Evolutionary conservation across 2,329 filamentous ascomycete genomes (phyloP), one percentile per base, ranked within the genome.

Genomic region (Ophiognomonia clavigignenti-juglandacearum): DNA sequence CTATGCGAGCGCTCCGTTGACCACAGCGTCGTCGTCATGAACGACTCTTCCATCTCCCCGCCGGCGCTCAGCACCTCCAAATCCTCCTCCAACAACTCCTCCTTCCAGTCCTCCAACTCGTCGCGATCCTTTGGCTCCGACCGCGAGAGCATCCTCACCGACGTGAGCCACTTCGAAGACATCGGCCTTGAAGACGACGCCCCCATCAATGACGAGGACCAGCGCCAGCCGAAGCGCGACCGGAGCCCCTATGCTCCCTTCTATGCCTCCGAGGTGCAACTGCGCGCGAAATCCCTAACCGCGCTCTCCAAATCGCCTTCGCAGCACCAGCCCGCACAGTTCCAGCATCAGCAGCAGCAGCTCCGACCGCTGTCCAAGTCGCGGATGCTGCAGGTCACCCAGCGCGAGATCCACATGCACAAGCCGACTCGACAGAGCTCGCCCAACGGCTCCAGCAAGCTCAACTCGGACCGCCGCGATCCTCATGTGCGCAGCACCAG

Each of bases 11-110:
- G 57, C 55, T 53, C 62, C 42, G 55, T 65, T 46, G 62, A 66
- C 57, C 61, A 72, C 53, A 44, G 45, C 19, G 56, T 63, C 68
- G 47, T 71, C 66, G 54, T 64, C 48, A 60, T 18, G 4, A 13
- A 13, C 31, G 31, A 64, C 37, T 64, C 61, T 46, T 83, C 84
- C 39, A 80, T 77, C 64, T 88, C 86, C 55, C 85, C 85, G 49
- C 86, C 86, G 52, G 87, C 88, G 59, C 82, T 95, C 69, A 88
- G 86, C 40, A 68, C 72, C 56, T 95, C 88, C 51, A 95, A 92
- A 66, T 93, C 88, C 53, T 93, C 88, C 53, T 95, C 88, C 55
- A 95, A 93, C 67, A 90, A 89, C 23, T 95, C 88, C 5, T 95
- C 89, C 41, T 86, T 92, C 59, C 85, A 85, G 57, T 95, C 90